Evolutionary conservation across 2,329 filamentous ascomycete species (phyloP), one percentile per base, ranked within the genome.

Genomic region (Furcasterigmium sp.): DNA sequence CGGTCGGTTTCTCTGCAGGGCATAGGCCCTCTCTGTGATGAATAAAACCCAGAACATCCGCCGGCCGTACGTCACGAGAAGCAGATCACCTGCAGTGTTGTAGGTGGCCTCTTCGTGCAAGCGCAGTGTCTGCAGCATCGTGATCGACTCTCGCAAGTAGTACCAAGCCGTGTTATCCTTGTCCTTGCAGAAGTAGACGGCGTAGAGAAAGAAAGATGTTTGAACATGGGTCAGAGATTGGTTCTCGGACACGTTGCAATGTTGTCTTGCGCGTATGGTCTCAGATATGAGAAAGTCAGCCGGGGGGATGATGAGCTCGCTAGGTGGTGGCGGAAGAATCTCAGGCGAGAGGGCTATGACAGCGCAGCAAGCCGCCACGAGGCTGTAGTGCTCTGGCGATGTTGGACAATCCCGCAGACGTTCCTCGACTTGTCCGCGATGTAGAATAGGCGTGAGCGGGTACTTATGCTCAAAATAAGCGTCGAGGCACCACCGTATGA

Each of bases 391-490:
- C 11, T 57, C 55, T 0, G 53, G 50, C 1, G 44, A 48, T 5
- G 39, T 18, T 10, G 43, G 17, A 6, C 53, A 35, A 10, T 45
- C 36, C 10, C 41, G 21, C 8, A 58, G 21, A n/a, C n/a, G n/a
- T n/a, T n/a, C n/a, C 3, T 54, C 47, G 6, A 55, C 46, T 3
- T 51, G n/a, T 9, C 44, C 43, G 2, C 50, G 53, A 37, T 61
- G 42, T 2, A 63, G 19, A 13, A 63, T 56, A 0, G 60, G 60
- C 14, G 59, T 63, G 3, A 63, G 55, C 0, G 59, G 57, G 15
- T 63, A 62, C 40, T 63, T 63, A 40, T 63, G 58, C 21, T 47
- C 53, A 37, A 63, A 61, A 19, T 58, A 63, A 2, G 53, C 59
- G 36, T 61, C 52, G 1, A 63, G 29, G 15, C 56, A 61, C 37